A percentile compares a stretch with the other conserved stretches of the same genome.
Evolutionary conservation across 768 basidiomycete species (phyloP).

Genomic region (Paxillus involutus): DNA sequence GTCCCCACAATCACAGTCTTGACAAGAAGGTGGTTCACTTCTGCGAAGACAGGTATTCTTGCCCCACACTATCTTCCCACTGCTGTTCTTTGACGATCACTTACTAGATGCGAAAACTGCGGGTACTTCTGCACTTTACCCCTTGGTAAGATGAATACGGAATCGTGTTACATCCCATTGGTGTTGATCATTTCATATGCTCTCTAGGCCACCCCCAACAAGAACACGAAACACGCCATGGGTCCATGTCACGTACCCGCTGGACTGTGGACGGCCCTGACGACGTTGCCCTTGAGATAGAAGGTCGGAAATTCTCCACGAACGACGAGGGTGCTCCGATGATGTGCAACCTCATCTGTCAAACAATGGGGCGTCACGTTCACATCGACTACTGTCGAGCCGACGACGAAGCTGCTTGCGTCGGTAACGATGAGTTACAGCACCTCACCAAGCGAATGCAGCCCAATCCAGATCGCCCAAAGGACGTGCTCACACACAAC

Average conservation of each 20-base stretch:
- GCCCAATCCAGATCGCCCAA: slow-evolving; percentile 42
- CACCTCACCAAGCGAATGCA: slow-evolving; percentile 40
- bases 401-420: slow-evolving; percentile 32
- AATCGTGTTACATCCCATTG: no score
- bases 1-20: slow-evolving; percentile 47
- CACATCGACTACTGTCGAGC: slow-evolving; percentile 54
- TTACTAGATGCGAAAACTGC: slow-evolving; percentile 54
- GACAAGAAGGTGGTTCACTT: slow-evolving; percentile 50
- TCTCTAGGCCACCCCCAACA: slow-evolving; percentile 49
- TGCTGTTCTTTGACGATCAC: background rate
- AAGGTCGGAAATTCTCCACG: slow-evolving; percentile 49
- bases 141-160: slow-evolving; percentile 36
- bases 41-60: slow-evolving; percentile 46
- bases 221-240: slow-evolving; percentile 58
- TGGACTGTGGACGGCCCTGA: slow-evolving; percentile 54
- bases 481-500: slow-evolving; percentile 51
- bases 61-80: background rate
- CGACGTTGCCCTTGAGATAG: slow-evolving; percentile 42
- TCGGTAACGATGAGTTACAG: slow-evolving; percentile 36
- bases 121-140: slow-evolving; percentile 61
- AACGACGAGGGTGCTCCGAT: slow-evolving; percentile 55
- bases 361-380: slow-evolving; percentile 48
- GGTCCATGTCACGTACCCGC: slow-evolving; percentile 51
- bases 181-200: background rate
- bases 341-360: slow-evolving; percentile 54